Conservation (phyloP, 805 yeast genomes). For the Scheffersomyces ergatensis region DNA sequence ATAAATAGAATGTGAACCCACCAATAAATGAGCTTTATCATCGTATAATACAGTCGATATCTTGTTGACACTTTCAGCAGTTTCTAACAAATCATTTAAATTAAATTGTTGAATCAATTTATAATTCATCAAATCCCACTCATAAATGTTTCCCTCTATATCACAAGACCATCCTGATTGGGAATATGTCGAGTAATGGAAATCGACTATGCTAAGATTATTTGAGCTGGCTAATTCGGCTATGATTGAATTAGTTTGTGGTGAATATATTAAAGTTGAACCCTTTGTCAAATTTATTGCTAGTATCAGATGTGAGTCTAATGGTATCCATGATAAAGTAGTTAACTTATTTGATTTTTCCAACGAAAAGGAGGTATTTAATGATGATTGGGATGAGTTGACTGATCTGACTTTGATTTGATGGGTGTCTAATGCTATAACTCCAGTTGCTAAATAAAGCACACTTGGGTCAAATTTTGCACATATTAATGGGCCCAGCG, state of each 20-base stretch:
- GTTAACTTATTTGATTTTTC: constrained; percentile 51
- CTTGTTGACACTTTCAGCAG: constrained; percentile 31
- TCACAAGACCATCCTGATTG: constrained; percentile 60
- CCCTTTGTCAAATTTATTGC: constrained; percentile 70
- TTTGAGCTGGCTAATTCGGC: constrained; percentile 47
- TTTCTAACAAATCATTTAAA: constrained; percentile 34
- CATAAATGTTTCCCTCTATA: constrained; percentile 52
- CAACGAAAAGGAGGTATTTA: constrained; percentile 49
- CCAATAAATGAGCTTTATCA: constrained; percentile 44
- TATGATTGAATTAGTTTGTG: constrained; percentile 56
- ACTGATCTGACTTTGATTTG: constrained; percentile 62
- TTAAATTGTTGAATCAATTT: constrained; percentile 41
- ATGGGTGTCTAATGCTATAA: constrained; percentile 69
- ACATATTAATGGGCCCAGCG: constrained; percentile 27
- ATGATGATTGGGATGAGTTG: constrained; percentile 32
- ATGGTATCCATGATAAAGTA: constrained; percentile 52
- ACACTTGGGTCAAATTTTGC: constrained; percentile 63
- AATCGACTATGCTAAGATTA: constrained; percentile 47
- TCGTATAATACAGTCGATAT: constrained; percentile 25
- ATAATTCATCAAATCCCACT: constrained; percentile 57
- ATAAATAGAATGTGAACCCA: constrained; percentile 67
- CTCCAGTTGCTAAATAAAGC: constrained; percentile 60
- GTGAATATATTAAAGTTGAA: constrained; percentile 62
- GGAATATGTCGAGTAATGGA: constrained; percentile 42
- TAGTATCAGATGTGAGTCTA: constrained; percentile 28